Evolutionary conservation across 176 grass and related monocot genomes (phyloP).

Genomic region (Phragmites australis): DNA sequence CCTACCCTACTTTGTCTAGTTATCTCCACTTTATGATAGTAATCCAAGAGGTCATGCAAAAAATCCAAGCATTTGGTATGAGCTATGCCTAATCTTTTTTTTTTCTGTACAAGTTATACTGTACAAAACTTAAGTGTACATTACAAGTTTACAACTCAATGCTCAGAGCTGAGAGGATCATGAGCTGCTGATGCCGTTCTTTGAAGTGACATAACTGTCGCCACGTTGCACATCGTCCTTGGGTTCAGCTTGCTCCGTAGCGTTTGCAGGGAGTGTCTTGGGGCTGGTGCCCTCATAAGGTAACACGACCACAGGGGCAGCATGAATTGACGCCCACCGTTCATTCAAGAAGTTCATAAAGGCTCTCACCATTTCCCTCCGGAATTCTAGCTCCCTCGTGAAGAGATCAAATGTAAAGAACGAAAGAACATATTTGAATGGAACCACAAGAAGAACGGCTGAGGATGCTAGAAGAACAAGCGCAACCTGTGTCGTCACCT

Average conservation of each 20-base stretch:
- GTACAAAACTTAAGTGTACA: slow-evolving; percentile 31
- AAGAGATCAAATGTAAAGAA: slow-evolving; percentile 67
- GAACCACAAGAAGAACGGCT: slow-evolving; percentile 62
- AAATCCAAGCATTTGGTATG: slow-evolving; percentile 5
- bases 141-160: background rate
- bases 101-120: slow-evolving; percentile 25
- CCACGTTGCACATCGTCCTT: slow-evolving; percentile 23
- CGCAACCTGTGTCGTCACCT: slow-evolving; percentile 88
- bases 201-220: slow-evolving; percentile 24
- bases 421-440: slow-evolving; percentile 80
- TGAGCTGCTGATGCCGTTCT: slow-evolving; percentile 38
- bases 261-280: slow-evolving; percentile 32
- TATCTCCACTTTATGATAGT: background rate
- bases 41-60: background rate
- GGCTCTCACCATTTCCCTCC: slow-evolving; percentile 72
- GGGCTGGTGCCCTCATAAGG: slow-evolving; percentile 59
- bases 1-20: background rate
- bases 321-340: slow-evolving; percentile 80
- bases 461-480: slow-evolving; percentile 65
- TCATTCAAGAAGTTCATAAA: slow-evolving; percentile 68
- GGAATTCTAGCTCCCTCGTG: slow-evolving; percentile 74
- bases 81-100: slow-evolving; percentile 13
- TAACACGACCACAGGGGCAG: slow-evolving; percentile 70
- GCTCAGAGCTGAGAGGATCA: slow-evolving; percentile 7
- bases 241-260: slow-evolving; percentile 30